Conservation (phyloP, 257 asterid species). For the Jacaranda copaia region DNA sequence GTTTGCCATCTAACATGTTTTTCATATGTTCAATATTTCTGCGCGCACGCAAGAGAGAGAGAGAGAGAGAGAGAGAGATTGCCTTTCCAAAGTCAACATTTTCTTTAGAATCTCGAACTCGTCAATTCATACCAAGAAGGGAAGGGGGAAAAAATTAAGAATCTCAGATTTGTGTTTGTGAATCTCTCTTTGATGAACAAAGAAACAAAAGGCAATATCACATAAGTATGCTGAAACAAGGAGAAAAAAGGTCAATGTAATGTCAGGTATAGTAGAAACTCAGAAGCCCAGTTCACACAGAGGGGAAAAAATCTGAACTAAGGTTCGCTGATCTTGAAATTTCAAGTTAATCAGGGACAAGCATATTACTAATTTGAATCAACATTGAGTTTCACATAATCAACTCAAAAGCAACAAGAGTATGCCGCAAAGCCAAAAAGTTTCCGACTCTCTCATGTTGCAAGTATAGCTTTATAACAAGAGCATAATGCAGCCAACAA, state of each 20-base stretch:
- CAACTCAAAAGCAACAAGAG: constrained; percentile 5
- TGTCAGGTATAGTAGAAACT: constrained; percentile 26
- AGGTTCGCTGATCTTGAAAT: constrained; percentile 6
- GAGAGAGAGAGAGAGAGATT: background rate
- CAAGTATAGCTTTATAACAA: constrained; percentile 6
- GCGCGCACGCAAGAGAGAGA: too few relatives aligned
- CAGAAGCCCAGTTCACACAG: background rate
- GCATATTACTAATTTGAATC: constrained; percentile 7
- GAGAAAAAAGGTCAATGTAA: background rate
- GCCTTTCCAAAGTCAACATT: background rate
- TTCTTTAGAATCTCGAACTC: constrained; percentile 15
- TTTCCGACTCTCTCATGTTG: background rate
- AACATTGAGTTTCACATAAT: background rate
- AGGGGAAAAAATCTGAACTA: constrained; percentile 15
- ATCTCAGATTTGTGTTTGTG: background rate
- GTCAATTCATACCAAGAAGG: background rate
- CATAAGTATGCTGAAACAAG: too few relatives aligned
- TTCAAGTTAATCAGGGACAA: background rate
- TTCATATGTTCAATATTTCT: too few relatives aligned
- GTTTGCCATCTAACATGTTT: constrained; percentile 3
- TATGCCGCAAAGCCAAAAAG: background rate
- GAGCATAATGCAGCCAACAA: constrained; percentile 4
- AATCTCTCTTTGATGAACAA: too few relatives aligned
- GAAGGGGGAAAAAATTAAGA: too few relatives aligned
- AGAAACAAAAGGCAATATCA: too few relatives aligned